These are phyloP conservation scores for Musa troglodytarum DNA, from an alignment of 176 grass and related monocot genomes.

Conservation along the genomic window DNA sequence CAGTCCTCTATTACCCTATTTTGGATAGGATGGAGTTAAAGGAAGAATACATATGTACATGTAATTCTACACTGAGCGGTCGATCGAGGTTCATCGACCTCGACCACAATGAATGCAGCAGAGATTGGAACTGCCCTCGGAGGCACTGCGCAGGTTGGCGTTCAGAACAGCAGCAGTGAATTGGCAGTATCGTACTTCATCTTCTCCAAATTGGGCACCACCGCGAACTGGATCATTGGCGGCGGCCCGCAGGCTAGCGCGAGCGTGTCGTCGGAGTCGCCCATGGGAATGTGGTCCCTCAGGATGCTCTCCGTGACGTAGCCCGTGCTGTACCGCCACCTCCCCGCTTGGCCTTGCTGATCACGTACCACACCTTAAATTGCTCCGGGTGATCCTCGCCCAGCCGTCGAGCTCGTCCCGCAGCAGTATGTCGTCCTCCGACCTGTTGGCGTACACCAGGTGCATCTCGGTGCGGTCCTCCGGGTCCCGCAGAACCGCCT, in stretches of 20 bases:
- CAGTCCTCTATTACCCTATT: no score
- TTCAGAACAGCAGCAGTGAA: constrained; percentile 14
- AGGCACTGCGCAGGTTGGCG: not conserved
- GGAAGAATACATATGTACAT: no score
- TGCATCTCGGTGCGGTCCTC: constrained; percentile 22
- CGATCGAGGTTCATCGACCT: no score
- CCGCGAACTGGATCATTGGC: constrained; percentile 55
- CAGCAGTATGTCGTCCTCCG: constrained; percentile 56
- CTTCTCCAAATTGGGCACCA: constrained; percentile 69
- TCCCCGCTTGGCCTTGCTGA: constrained; percentile 26
- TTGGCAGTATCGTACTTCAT: constrained; percentile 46
- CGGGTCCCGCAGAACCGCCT: constrained; percentile 40
- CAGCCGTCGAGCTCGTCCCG: constrained; percentile 52
- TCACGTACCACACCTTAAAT: constrained; percentile 83
- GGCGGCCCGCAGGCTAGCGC: constrained; percentile 69
- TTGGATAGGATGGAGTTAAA: no score
- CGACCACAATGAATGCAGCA: not conserved
- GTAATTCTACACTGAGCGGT: no score
- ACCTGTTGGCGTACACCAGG: constrained; percentile 15
- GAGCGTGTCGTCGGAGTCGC: constrained; percentile 36
- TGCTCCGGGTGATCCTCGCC: constrained; percentile 31
- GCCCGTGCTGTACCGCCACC: constrained; percentile 53
- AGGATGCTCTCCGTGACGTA: constrained; percentile 38
- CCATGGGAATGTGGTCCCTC: constrained; percentile 47
- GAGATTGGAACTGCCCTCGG: not conserved